Conservation (phyloP, 257 asterid species). For the Echium plantagineum region DNA sequence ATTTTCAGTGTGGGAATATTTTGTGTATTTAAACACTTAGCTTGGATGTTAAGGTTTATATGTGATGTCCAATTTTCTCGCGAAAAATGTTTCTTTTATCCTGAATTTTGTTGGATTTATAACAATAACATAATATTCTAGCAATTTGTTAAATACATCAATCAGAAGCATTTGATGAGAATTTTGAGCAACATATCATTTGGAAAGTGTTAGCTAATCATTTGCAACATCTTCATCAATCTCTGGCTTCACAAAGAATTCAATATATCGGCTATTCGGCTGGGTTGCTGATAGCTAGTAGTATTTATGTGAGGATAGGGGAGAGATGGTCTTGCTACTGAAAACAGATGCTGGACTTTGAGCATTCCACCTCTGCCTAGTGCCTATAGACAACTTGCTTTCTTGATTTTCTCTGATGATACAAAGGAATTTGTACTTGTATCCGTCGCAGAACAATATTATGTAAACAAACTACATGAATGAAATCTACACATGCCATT, state of each 20-base stretch:
- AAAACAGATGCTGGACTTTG: slow-evolving; percentile 86
- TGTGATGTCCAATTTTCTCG: too few species aligned
- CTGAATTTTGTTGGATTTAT: too few species aligned
- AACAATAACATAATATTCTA: too few species aligned
- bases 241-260: slow-evolving; percentile 95
- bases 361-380: slow-evolving; percentile 92
- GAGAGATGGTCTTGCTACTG: slow-evolving; percentile 46
- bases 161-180: neutral
- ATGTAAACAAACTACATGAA: neutral
- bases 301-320: slow-evolving; percentile 45
- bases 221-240: slow-evolving; percentile 38
- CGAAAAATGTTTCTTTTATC: too few species aligned
- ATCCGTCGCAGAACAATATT: slow-evolving; percentile 30
- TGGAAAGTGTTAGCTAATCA: slow-evolving; percentile 10
- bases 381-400: slow-evolving; percentile 84
- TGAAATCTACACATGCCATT: neutral
- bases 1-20: neutral
- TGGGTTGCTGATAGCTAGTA: slow-evolving; percentile 76
- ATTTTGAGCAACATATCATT: neutral
- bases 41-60: neutral
- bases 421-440: slow-evolving; percentile 82
- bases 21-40: neutral
- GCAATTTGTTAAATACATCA: too few species aligned
- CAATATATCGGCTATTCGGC: slow-evolving; percentile 89
- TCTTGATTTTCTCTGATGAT: slow-evolving; percentile 82